phyloP scores from a whole-genome alignment of 2,329 filamentous ascomycete species.

The Fusarium incarnatum region DNA sequence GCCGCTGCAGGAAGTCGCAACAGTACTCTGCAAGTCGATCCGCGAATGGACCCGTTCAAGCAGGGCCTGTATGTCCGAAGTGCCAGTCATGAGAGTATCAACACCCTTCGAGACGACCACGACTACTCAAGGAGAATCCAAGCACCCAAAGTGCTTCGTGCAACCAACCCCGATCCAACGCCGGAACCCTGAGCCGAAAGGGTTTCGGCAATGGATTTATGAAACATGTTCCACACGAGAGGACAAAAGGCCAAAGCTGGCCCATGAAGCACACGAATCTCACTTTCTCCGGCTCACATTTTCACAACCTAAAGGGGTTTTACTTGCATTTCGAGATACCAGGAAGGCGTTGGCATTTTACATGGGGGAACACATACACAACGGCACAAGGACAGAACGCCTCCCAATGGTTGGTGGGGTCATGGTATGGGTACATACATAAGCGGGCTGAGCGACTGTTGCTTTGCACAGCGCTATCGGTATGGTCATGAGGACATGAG shows the following conservation, averaged over 20 bases:
- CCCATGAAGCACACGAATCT: constrained; percentile 52
- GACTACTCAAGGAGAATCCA: constrained; percentile 73
- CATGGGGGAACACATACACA: constrained; percentile 38
- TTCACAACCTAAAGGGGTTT: constrained; percentile 42
- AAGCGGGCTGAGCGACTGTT: constrained; percentile 21
- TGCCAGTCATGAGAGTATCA: constrained; percentile 72
- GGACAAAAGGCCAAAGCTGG: constrained; percentile 42
- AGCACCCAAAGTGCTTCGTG: constrained; percentile 67
- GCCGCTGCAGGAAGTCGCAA: constrained; percentile 60
- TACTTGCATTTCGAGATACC: constrained; percentile 55
- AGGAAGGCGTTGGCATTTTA: constrained; percentile 53
- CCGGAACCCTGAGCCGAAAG: constrained; percentile 19
- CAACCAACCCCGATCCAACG: constrained; percentile 70
- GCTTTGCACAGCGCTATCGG: constrained; percentile 35
- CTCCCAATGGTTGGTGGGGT: constrained; percentile 24
- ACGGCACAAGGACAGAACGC: constrained; percentile 33
- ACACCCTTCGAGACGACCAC: constrained; percentile 72
- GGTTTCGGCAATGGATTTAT: constrained; percentile 19
- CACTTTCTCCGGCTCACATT: constrained; percentile 41
- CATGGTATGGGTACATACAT: constrained; percentile 39
- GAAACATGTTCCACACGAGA: constrained; percentile 29
- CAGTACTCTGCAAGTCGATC: constrained; percentile 69
- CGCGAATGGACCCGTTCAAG: constrained; percentile 71
- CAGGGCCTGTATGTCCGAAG: constrained; percentile 67
- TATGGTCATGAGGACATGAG: constrained; percentile 37